Base-by-base conservation (phyloP, 768 basidiomycete species). In the Termitomyces heimii region DNA sequence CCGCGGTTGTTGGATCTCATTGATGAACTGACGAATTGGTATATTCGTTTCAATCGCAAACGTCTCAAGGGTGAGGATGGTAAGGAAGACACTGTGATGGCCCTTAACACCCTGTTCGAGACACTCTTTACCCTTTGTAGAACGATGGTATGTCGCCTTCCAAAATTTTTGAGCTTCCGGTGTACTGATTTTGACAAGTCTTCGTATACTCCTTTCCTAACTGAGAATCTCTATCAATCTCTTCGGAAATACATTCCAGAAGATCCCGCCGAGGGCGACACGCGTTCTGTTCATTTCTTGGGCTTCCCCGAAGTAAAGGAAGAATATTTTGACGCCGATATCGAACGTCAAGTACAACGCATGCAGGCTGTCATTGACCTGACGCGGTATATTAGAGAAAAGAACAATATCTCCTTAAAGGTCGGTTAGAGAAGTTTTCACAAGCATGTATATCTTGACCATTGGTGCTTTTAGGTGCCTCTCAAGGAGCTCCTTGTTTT, bases 11-110 rank as follows among this genome's bases (percentile, higher is more conserved):
- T 98, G 57, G 89, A 91, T 61, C 85, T 99, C 57, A 82, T 99
- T 31, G 93, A 96, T 63, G 97, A 98, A 71, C 79, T 98, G 58
- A 99, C 97, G 22, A 99, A 99, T 69, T 98, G 95, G 94, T 99
- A 99, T 73, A 98, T 99, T 68, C 93, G 97, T 48, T 98, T 98
- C 77, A 99, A 99, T 73, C 86, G 97, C 44, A 88, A 88, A 63
- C 83, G 97, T 16, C 76, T 99, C 59, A 99, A 99, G 79, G 97
- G 97, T 45, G 92, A 96, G 70, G 89, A 93, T 65, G 91, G 96
- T 2, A 78, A 80, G 55, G 90, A 93, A 61, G 96, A 98, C 65
- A 94, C 94, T 8, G 68, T 84, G 16, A 74, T 86, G 20, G 97
- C 96, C 18, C 77, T 98, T 67, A 98, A 98, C 69, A 98, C 97